Evolutionary conservation across 371 early-diverging fungal species (phyloP), one percentile per base, ranked within the genome.

Genomic region (Coemansia linderi): DNA sequence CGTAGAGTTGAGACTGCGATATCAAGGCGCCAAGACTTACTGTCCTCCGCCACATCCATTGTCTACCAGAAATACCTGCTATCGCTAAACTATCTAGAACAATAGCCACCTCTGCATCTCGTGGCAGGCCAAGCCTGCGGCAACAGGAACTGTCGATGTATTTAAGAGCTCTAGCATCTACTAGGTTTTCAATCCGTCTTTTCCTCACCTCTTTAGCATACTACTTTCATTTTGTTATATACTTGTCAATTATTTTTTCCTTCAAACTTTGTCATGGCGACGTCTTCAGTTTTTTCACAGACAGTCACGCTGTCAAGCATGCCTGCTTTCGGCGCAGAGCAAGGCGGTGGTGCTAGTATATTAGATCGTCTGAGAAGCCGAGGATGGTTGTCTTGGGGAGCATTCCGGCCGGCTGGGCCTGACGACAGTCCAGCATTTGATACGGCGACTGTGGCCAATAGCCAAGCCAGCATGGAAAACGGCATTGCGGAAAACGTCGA

Each of bases 1-100:
- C 19, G 0, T 44, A 43, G 44, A 19, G 22, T n/a, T 8, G 7
- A 19, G 17, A 15, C 33, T 31, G 17, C 8, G 19, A 36, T 15
- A 57, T 36, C 57, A 57, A 57, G 57, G 36, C 57, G 57, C 57
- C 57, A 57, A 57, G 57, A 37, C 57, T n/a, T 19, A 19, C 56
- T 13, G 29, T 12, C 50, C 0, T 9, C 50, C 50, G 50, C 50
- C 54, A 29, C 31, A 29, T 29, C 1, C 9, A 52, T 52, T 52
- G 54, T 52, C 22, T 29, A 15, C 54, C 54, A 52, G 29, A 52
- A 52, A 52, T 52, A 52, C 50, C 50, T 24, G 50, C 4, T 24
- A 12, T 24, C 8, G 13, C 24, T 12, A 24, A 3, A 15, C 29
- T 10, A 4, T 1, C 54, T 2, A 5, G 54, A 31, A 52, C 54